Base-by-base conservation (phyloP, 768 basidiomycete species). In the Pisolithus marmoratus region DNA sequence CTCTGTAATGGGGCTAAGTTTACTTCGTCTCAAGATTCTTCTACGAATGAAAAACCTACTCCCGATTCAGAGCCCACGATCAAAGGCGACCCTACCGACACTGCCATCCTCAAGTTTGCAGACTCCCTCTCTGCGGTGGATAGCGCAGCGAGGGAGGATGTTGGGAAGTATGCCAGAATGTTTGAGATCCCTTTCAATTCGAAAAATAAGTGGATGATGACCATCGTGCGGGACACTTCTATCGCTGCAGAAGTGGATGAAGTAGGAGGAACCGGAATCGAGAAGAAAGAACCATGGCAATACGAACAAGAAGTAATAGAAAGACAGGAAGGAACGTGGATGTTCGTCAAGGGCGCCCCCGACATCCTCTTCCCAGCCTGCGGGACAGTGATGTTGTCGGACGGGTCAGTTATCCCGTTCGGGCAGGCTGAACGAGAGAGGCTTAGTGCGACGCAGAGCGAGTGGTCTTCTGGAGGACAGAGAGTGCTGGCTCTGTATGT, bases 1-100 rank as follows among this genome's bases (percentile, higher is more conserved):
- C 69, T 84, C 11, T 84, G 83, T 64, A 84, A 83, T 49, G 77
- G 75, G 2, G 82, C 82, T 0, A 69, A 70, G 36, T 83, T 82
- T 38, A 76, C 34, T 4, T 34, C 34, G 5, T 34, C 34, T 34
- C 34, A 77, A 36, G 61, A 64, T 22, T 52, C 53, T 29, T 60
- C 66, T 2, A 63, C 45, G 19, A 19, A 53, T 22, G 49, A 46
- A 45, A 53, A 53, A 14, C 67, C 66, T 37, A 15, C 12, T 5
- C 34, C 11, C 4, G 31, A 71, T 2, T 63, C 65, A 3, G 69
- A 73, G 11, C 71, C 71, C 20, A 52, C 57, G 48, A 61, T 71
- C 60, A 72, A 71, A 47, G 74, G 74, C 12, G 79, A 81, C 59
- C 74, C 79, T 2, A 81, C 79, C 0, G 80, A 82, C 48, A 74